Conservation (phyloP, 768 basidiomycete genomes). For the Gautieria morchelliformis region DNA sequence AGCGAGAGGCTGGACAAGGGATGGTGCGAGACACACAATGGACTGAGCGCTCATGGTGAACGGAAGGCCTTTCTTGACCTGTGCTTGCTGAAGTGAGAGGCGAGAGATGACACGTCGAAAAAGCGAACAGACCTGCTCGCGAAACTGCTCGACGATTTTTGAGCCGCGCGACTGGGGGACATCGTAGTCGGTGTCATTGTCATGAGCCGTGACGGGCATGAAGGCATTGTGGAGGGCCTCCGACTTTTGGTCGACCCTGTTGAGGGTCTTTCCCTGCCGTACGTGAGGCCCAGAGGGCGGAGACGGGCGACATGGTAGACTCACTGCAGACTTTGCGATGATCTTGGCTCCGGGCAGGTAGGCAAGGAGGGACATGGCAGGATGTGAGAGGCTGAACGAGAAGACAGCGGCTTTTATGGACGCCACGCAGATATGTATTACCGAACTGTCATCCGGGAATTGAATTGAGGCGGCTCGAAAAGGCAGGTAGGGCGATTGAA, state of each 20-base stretch:
- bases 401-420: not conserved
- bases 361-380: slow-evolving; percentile 1
- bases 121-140: not conserved
- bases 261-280: not conserved
- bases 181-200: slow-evolving; percentile 5
- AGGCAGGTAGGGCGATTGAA: too few relatives aligned
- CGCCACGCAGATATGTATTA: not conserved
- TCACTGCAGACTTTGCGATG: not conserved
- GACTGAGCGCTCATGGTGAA: not conserved
- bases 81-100: not conserved
- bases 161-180: not conserved
- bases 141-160: slow-evolving; percentile 4
- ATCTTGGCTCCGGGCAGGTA: slow-evolving; percentile 1
- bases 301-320: not conserved
- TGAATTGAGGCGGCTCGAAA: too few relatives aligned
- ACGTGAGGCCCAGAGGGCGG: not conserved
- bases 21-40: not conserved
- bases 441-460: too few relatives aligned
- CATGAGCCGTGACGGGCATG: not conserved
- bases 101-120: not conserved
- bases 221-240: slow-evolving; percentile 3
- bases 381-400: not conserved
- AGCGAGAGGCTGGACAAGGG: not conserved
- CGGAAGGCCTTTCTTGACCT: slow-evolving; percentile 4
- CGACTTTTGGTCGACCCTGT: not conserved